phyloP scores from a whole-genome alignment of 2,329 filamentous ascomycete genomes.

The Dothistroma pini region DNA sequence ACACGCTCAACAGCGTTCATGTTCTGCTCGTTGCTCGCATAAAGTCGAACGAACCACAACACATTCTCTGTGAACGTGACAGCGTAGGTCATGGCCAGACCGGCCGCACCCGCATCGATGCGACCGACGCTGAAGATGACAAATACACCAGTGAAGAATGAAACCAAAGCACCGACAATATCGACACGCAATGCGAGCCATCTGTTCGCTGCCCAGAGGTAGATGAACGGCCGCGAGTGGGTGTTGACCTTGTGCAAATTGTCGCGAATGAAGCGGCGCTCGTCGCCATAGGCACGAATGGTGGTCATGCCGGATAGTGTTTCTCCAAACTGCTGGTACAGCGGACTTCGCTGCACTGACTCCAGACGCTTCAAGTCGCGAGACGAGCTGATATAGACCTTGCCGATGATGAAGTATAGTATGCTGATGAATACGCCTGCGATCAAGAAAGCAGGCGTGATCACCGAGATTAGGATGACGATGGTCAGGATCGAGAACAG shows the following conservation, averaged over 20 bases:
- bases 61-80: constrained; percentile 97
- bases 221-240: constrained; percentile 91
- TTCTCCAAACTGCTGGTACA: constrained; percentile 98
- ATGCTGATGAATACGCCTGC: constrained; percentile 79
- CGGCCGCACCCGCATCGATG: constrained; percentile 86
- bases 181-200: constrained; percentile 95
- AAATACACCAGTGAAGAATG: constrained; percentile 91
- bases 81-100: constrained; percentile 91
- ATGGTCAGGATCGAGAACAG: constrained; percentile 74
- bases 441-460: constrained; percentile 88
- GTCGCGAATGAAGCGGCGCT: constrained; percentile 87
- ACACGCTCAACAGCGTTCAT: constrained; percentile 99
- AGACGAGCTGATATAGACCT: constrained; percentile 89
- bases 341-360: constrained; percentile 85
- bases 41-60: constrained; percentile 90
- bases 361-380: constrained; percentile 92
- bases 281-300: constrained; percentile 93
- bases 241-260: constrained; percentile 85
- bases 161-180: constrained; percentile 81
- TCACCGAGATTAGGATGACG: constrained; percentile 76
- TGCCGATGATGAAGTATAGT: constrained; percentile 77
- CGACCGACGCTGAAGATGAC: constrained; percentile 77
- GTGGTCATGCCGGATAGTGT: constrained; percentile 93
- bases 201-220: constrained; percentile 92
- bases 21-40: constrained; percentile 95